Conservation (phyloP, 1,139 yeast genomes). For the Pichia sp. region DNA sequence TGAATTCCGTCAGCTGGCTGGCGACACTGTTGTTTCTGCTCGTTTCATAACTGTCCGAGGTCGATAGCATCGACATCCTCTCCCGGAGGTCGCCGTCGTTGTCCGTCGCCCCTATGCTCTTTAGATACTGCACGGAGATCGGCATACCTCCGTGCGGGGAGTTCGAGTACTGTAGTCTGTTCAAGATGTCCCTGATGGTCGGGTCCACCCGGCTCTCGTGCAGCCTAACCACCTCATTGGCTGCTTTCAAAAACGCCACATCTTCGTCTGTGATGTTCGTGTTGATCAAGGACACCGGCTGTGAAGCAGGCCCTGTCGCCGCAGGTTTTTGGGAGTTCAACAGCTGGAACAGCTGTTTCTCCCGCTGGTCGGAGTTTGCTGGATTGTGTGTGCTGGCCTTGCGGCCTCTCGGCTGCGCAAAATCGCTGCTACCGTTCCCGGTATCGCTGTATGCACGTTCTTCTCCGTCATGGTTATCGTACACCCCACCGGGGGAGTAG, state of each 20-base stretch:
- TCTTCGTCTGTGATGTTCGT: slow-evolving; percentile 30
- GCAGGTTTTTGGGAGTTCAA: slow-evolving; percentile 28
- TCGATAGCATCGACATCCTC: slow-evolving; percentile 4
- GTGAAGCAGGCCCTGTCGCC: slow-evolving; percentile 15
- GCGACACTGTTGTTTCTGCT: neutral
- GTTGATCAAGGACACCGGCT: slow-evolving; percentile 17
- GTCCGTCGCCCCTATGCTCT: slow-evolving; percentile 6
- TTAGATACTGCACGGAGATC: slow-evolving; percentile 23
- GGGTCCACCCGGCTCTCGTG: slow-evolving; percentile 43
- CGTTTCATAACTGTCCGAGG: slow-evolving; percentile 1
- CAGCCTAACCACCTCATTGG: slow-evolving; percentile 31
- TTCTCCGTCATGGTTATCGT: neutral
- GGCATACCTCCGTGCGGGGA: slow-evolving; percentile 47
- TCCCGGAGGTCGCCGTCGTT: neutral
- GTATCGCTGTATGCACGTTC: neutral
- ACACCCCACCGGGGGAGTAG: neutral
- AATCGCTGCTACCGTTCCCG: neutral
- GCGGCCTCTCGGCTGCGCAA: neutral
- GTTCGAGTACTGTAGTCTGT: slow-evolving; percentile 48
- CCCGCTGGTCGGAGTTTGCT: neutral
- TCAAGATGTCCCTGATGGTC: slow-evolving; percentile 47
- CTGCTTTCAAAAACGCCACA: slow-evolving; percentile 30
- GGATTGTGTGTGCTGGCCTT: neutral
- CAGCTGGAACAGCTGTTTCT: slow-evolving; percentile 23
- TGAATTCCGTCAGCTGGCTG: neutral